Base-by-base conservation (phyloP, 495 filamentous ascomycete species). In the Amorphotheca resinae region DNA sequence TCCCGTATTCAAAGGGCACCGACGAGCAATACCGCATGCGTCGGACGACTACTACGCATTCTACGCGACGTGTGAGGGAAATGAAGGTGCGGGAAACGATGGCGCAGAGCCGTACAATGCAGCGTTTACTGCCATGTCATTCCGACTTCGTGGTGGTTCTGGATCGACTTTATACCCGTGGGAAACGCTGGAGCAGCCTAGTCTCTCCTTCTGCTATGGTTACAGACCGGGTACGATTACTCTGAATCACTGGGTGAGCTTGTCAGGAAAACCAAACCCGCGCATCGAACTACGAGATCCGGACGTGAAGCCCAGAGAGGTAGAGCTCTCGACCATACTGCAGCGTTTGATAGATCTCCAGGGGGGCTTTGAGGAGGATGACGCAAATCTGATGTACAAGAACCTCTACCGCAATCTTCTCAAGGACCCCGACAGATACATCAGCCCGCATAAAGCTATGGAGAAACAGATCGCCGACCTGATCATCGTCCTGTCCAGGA, bases 381-480 rank as follows among this genome's bases (percentile, higher is more conserved):
- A 68, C 45, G 61, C 66, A 32, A 66, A 69, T 8, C 50, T 67
- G 54, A 57, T 73, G 66, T 78, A 75, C 56, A 60, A 61, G 34
- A 64, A 60, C 28, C 62, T 75, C 3, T 75, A 75, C 54, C 62
- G 60, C 21, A 59, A 61, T 16, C 59, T 75, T 18, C 59, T 75
- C 17, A 62, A 56, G 25, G 71, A 75, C 41, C 69, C 71, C 4
- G 71, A 73, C 50, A 69, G 64, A 50, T 52, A 61, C 14, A 46
- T 60, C 9, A 65, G 52, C 37, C 70, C 71, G 12, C 69, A 75
- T 48, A 68, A 64, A 51, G 65, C 69, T 17, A 68, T 81, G 51
- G 76, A 80, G 44, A 69, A 63, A 51, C 79, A 84, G 52, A 83
- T 85, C 37, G 68, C 66, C 15, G 78, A 83, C 52, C 64, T 85